Base-by-base conservation (phyloP, 345 rosid species). In the Pugionium dolabratum region DNA sequence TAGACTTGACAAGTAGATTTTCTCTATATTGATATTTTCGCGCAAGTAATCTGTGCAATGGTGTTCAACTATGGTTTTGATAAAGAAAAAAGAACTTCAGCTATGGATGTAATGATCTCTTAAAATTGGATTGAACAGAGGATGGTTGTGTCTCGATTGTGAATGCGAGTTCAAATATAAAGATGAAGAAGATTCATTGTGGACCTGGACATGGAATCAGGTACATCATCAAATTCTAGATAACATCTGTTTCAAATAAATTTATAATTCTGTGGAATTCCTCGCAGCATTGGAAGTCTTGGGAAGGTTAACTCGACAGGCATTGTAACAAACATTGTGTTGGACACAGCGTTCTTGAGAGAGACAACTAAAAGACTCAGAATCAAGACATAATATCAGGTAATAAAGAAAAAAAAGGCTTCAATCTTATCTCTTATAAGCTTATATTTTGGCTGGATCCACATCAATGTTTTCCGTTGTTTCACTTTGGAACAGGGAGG, bases 131-230 rank as follows among this genome's bases (percentile, higher is more conserved):
- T 66, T 27, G 28, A 52, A 77, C 85, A 92, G 98, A 97, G 52
- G 99, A 94, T 78, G 97, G 87, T 57, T 94, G 99, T 77, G 59
- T 95, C 67, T 95, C 99, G 9, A 95, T 95, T 11, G 99, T 95
- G 60, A 95, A 74, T 67, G 98, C 82, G 1, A 87, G 98, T 79
- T 87, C 96, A 7, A 71, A 47, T 56, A 81, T 95, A 71, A 91
- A 86, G 80, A 91, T 95, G 96, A 87, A 91, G 93, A 77, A 83
- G 35, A 77, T 91, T 47, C 89, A 73, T 59, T 91, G 98, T 73
- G 99, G 99, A 64, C 99, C 97, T 32, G 98, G 99, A 49, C 99
- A 95, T 79, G 99, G 98, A 59, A 76, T 94, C 79, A 94, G 96
- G 99, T 91, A 75, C 46, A 57, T 35, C 27, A 47, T 50, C 46